Evolutionary conservation across 148 eudicot species (phyloP).

Genomic region (Persicaria tinctoria): DNA sequence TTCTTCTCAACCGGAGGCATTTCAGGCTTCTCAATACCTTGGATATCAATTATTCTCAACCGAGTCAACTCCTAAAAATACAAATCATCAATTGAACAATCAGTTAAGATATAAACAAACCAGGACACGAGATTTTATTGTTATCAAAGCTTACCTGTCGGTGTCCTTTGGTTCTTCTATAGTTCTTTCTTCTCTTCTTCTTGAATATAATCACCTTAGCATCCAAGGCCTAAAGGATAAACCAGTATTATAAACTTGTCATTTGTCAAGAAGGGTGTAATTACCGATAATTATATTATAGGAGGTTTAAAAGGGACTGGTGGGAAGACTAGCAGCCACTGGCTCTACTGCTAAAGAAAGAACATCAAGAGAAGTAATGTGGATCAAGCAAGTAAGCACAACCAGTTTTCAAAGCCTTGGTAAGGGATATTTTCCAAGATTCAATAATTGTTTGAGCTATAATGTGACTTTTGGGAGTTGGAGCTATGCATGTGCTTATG

Average conservation of each 20-base stretch:
- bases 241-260: not conserved
- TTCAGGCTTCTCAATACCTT: constrained; percentile 79
- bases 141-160: constrained; percentile 53
- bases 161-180: constrained; percentile 85
- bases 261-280: not conserved
- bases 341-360: no score
- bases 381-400: no score
- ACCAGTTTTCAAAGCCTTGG: no score
- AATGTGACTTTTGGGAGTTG: no score
- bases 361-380: no score
- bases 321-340: no score
- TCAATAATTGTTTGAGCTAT: no score
- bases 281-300: no score
- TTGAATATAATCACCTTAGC: constrained; percentile 95
- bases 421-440: no score
- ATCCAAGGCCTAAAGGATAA: constrained; percentile 65
- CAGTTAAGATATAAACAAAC: not conserved
- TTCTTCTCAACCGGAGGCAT: constrained; percentile 26
- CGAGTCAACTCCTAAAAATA: constrained; percentile 70
- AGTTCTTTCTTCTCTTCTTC: constrained; percentile 96
- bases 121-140: not conserved
- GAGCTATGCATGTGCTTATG: no score
- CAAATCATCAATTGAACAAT: constrained; percentile 10
- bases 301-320: no score
- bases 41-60: constrained; percentile 76